Conservation (phyloP, 1,284 basidiomycete genomes). For the Malassezia equina region DNA sequence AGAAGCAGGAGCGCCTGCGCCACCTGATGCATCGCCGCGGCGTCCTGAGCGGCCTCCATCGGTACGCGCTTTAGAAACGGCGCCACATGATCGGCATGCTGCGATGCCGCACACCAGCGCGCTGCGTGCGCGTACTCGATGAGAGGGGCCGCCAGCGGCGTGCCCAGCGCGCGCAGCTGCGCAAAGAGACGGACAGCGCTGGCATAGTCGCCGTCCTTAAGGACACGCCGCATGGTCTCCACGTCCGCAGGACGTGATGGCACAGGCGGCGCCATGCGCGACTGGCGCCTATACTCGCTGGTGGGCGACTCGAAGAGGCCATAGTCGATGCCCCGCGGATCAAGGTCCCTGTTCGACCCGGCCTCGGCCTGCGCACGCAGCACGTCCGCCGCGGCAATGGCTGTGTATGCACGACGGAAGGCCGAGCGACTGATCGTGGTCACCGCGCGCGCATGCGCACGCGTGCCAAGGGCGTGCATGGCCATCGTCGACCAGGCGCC, state of each 20-base stretch:
- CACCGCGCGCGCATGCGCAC: not conserved
- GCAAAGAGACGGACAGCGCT: conserved; percentile 4
- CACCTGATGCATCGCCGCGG: not conserved
- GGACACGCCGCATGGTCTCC: conserved; percentile 8
- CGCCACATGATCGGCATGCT: not conserved
- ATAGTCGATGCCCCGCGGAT: conserved; percentile 34
- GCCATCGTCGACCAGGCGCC: not conserved
- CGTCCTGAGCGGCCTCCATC: not conserved
- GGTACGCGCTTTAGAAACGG: conserved; percentile 1
- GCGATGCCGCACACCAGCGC: conserved; percentile 8
- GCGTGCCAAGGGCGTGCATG: not conserved
- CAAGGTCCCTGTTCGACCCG: conserved; percentile 30
- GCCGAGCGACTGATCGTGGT: not conserved
- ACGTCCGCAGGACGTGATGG: not conserved
- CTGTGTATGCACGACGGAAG: not conserved
- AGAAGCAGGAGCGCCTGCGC: conserved; percentile 1
- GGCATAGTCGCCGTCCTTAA: not conserved
- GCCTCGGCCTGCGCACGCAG: conserved; percentile 2
- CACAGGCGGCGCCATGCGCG: not conserved
- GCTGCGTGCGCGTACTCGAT: conserved; percentile 7
- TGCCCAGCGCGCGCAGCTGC: conserved; percentile 11
- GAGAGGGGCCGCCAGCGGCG: conserved; percentile 4
- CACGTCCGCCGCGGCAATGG: not conserved
- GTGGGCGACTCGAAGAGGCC: conserved; percentile 25
- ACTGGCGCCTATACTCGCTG: conserved; percentile 5